Evolutionary conservation across 2,329 filamentous ascomycete genomes (phyloP).

Genomic region (Colletotrichum endophyticum): DNA sequence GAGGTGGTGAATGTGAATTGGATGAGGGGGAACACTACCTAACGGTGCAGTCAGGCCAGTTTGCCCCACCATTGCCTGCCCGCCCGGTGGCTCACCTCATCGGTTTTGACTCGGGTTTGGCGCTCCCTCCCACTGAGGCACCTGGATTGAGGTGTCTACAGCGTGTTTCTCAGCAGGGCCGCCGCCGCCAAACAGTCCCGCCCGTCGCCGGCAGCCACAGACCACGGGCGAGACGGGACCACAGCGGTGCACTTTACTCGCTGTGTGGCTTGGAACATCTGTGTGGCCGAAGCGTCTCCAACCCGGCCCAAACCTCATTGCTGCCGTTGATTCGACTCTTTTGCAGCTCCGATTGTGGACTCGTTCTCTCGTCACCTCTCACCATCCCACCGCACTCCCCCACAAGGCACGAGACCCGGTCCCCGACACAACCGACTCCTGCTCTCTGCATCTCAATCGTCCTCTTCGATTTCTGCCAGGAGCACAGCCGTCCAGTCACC

Average conservation of each 20-base stretch:
- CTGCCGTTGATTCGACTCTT: background rate
- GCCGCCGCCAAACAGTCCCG: background rate
- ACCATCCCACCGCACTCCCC: slow-evolving; percentile 6
- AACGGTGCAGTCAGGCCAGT: background rate
- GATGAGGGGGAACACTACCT: background rate
- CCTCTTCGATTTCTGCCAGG: background rate
- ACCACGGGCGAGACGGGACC: background rate
- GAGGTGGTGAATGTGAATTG: background rate
- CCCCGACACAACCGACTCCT: slow-evolving; percentile 11
- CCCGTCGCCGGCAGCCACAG: background rate
- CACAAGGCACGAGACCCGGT: slow-evolving; percentile 18
- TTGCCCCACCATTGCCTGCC: background rate
- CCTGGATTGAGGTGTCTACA: background rate
- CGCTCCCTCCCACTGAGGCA: background rate
- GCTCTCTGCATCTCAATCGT: background rate
- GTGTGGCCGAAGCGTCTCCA: slow-evolving; percentile 11
- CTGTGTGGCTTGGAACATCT: slow-evolving; percentile 12
- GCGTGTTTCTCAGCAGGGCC: background rate
- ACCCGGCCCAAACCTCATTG: background rate
- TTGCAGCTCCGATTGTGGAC: slow-evolving; percentile 18
- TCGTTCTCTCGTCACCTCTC: background rate
- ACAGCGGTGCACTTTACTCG: background rate
- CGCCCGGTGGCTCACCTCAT: background rate
- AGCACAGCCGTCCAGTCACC: background rate
- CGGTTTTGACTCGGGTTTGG: background rate